phyloP scores from a whole-genome alignment of 768 basidiomycete genomes.

The Tulasnella sp. region DNA sequence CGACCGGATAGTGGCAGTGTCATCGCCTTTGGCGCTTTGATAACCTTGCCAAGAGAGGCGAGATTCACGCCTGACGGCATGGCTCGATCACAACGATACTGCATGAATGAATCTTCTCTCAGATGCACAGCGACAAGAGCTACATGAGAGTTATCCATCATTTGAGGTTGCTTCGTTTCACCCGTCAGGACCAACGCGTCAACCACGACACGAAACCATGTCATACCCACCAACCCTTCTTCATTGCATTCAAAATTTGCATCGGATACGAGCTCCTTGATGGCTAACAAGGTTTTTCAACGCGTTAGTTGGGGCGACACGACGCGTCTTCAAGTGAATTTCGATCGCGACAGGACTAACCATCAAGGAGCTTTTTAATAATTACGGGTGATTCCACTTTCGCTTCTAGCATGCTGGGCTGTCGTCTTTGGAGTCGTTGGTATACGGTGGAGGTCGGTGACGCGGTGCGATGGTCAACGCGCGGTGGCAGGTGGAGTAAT shows the following conservation, averaged over 20 bases:
- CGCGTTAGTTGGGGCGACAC: not conserved
- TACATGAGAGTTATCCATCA: slow-evolving; percentile 99
- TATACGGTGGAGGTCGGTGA: no score
- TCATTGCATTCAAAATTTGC: slow-evolving; percentile 97
- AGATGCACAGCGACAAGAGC: slow-evolving; percentile 87
- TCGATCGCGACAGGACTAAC: slow-evolving; percentile 34
- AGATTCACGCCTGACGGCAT: slow-evolving; percentile 87
- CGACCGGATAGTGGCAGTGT: slow-evolving; percentile 81
- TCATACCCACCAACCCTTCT: slow-evolving; percentile 63
- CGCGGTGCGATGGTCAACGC: no score
- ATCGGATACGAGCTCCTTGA: slow-evolving; percentile 96
- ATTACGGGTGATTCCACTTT: slow-evolving; percentile 75
- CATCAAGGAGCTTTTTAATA: slow-evolving; percentile 86
- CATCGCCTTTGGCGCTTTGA: slow-evolving; percentile 95
- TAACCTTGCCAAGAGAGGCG: slow-evolving; percentile 78
- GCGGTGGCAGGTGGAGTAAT: no score
- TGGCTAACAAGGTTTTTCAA: slow-evolving; percentile 39
- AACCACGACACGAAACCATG: not conserved
- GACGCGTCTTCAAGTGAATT: not conserved
- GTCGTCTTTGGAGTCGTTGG: no score
- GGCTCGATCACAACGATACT: slow-evolving; percentile 88
- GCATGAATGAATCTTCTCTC: slow-evolving; percentile 62
- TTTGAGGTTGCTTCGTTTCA: slow-evolving; percentile 78
- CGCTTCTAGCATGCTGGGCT: slow-evolving; percentile 85
- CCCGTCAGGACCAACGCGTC: not conserved